A percentile compares a stretch with the other conserved stretches of the same genome.
Evolutionary conservation across 805 yeast genomes (phyloP).

Genomic region (Starmerella davenportii): DNA sequence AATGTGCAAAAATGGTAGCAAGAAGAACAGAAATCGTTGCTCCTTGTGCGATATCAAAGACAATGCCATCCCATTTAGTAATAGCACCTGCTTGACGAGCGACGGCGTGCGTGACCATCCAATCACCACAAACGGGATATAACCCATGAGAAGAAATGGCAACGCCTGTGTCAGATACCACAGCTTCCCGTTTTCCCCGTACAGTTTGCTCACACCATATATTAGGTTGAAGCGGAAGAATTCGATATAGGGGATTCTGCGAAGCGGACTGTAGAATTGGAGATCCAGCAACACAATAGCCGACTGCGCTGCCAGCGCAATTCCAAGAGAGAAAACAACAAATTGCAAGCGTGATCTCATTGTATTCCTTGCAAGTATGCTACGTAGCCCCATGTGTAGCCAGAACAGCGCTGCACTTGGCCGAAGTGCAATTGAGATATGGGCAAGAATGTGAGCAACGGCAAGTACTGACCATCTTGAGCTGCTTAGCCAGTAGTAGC

Average conservation of each 20-base stretch:
- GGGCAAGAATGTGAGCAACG: slow-evolving; percentile 34
- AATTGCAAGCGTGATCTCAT: neutral
- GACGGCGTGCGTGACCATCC: slow-evolving; percentile 6
- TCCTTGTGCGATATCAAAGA: slow-evolving; percentile 72
- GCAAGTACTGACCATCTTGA: slow-evolving; percentile 14
- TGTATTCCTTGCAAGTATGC: neutral
- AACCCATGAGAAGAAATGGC: slow-evolving; percentile 55
- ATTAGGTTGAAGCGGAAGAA: slow-evolving; percentile 10
- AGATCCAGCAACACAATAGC: slow-evolving; percentile 4
- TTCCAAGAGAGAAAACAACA: neutral
- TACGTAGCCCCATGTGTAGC: slow-evolving; percentile 37
- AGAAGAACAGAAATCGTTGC: slow-evolving; percentile 70
- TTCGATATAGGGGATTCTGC: slow-evolving; percentile 6
- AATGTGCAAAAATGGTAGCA: slow-evolving; percentile 54
- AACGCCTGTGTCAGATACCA: slow-evolving; percentile 71
- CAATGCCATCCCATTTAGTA: slow-evolving; percentile 35
- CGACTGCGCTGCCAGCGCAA: slow-evolving; percentile 4
- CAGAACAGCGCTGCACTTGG: slow-evolving; percentile 76
- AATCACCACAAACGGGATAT: slow-evolving; percentile 30
- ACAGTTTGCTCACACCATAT: slow-evolving; percentile 21
- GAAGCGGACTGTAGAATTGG: slow-evolving; percentile 1
- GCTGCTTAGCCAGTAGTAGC: slow-evolving; percentile 38
- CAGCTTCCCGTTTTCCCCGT: slow-evolving; percentile 71
- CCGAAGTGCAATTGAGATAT: slow-evolving; percentile 49
- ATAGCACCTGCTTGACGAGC: slow-evolving; percentile 12